A percentile compares a stretch with the other conserved stretches of the same genome.
phyloP scores from a whole-genome alignment of 177 flowering plant species.

The Tripterygium wilfordii region DNA sequence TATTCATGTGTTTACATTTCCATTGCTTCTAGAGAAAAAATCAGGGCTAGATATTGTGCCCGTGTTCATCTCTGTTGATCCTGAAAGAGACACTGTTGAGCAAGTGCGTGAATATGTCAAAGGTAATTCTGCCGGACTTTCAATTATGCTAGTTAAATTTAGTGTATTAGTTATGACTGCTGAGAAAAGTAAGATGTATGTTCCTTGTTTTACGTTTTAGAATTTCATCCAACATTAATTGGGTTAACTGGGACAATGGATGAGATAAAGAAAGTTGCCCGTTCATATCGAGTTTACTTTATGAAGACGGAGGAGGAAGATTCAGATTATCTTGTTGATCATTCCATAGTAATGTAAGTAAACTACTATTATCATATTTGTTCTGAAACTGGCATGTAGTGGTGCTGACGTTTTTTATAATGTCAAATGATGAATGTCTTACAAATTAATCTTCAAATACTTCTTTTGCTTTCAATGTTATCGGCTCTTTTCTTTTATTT shows the following conservation, averaged over 20 bases:
- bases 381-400: too few relatives aligned
- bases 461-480: too few relatives aligned
- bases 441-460: too few relatives aligned
- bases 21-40: constrained; percentile 46
- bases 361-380: too few relatives aligned
- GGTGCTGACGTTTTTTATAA: too few relatives aligned
- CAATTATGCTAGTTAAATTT: too few relatives aligned
- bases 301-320: constrained; percentile 95
- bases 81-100: constrained; percentile 96
- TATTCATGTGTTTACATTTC: too few relatives aligned
- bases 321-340: constrained; percentile 94
- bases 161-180: neutral
- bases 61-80: constrained; percentile 92
- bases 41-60: constrained; percentile 72
- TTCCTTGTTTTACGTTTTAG: constrained; percentile 27
- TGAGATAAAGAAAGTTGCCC: constrained; percentile 72
- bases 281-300: constrained; percentile 88
- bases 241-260: constrained; percentile 80
- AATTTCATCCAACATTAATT: constrained; percentile 84
- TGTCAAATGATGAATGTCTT: too few relatives aligned
- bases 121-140: constrained; percentile 37
- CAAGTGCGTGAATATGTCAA: constrained; percentile 86
- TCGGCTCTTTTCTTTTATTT: too few relatives aligned
- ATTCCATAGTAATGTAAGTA: constrained; percentile 91
- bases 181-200: neutral